Conservation (phyloP, 2,329 filamentous ascomycete species). For the Ceratocystis papillata region DNA sequence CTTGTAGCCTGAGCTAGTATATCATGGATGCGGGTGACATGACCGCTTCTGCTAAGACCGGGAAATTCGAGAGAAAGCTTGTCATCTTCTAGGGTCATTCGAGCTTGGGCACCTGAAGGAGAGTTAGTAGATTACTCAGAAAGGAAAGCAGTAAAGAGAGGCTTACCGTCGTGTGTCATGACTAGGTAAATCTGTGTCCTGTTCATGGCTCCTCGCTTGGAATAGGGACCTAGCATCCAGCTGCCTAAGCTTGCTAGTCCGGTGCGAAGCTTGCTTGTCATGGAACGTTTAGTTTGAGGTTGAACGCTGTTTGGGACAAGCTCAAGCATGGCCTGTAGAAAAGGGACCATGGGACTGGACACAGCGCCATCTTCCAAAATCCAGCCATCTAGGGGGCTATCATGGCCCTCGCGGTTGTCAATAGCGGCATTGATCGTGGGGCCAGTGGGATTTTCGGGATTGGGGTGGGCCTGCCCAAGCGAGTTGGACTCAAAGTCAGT, state of each 20-base stretch:
- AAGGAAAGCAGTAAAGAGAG: background rate
- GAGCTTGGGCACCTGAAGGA: conserved; percentile 44
- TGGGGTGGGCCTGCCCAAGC: conserved; percentile 42
- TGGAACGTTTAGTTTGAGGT: conserved; percentile 31
- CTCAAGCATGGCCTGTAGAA: conserved; percentile 49
- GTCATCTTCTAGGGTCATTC: conserved; percentile 48
- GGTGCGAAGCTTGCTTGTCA: conserved; percentile 37
- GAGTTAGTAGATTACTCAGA: background rate
- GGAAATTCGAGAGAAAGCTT: conserved; percentile 49
- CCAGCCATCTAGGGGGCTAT: conserved; percentile 49
- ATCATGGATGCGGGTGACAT: conserved; percentile 43
- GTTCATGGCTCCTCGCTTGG: conserved; percentile 44
- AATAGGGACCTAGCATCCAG: conserved; percentile 49
- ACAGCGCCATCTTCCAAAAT: conserved; percentile 55
- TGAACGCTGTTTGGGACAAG: conserved; percentile 39
- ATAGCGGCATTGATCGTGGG: conserved; percentile 55
- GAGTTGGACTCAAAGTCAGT: conserved; percentile 46
- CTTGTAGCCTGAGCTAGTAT: conserved; percentile 45
- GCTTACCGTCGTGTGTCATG: conserved; percentile 53
- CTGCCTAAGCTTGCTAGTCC: conserved; percentile 42
- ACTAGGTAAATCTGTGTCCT: conserved; percentile 54
- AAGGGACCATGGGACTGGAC: conserved; percentile 44
- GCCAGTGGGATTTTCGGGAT: conserved; percentile 43
- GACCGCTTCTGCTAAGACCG: conserved; percentile 46
- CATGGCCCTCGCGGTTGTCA: conserved; percentile 43